Evolutionary conservation across 2,329 filamentous ascomycete species (phyloP).

Genomic region (Coniochaeta sp.): DNA sequence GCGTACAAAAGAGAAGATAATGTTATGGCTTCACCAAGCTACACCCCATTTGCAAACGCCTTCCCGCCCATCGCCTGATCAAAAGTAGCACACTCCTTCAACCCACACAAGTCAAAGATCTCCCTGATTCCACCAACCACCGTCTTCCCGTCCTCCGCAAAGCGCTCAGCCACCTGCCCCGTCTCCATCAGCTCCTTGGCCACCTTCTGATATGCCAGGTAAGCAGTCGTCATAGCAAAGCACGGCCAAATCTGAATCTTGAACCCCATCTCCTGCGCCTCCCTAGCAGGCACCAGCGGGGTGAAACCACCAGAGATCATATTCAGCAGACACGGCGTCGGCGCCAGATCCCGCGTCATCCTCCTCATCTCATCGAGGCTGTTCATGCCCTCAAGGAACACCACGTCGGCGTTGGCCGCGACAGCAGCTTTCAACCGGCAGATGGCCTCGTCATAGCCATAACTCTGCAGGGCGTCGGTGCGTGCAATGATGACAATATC

Average conservation of each 20-base stretch:
- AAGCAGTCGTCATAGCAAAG: slow-evolving; percentile 21
- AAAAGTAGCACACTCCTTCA: slow-evolving; percentile 20
- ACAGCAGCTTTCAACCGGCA: slow-evolving; percentile 41
- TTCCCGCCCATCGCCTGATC: slow-evolving; percentile 21
- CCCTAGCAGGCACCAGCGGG: slow-evolving; percentile 18
- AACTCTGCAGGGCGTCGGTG: slow-evolving; percentile 51
- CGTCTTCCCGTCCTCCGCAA: slow-evolving; percentile 15
- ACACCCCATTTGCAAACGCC: slow-evolving; percentile 20
- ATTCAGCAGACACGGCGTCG: slow-evolving; percentile 24
- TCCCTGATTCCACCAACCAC: slow-evolving; percentile 19
- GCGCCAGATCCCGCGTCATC: slow-evolving; percentile 11
- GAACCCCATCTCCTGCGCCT: slow-evolving; percentile 22
- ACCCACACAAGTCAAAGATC: slow-evolving; percentile 22
- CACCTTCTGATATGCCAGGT: slow-evolving; percentile 22
- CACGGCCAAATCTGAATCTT: slow-evolving; percentile 24
- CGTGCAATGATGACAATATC: slow-evolving; percentile 61
- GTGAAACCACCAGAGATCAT: slow-evolving; percentile 25
- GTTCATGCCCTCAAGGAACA: slow-evolving; percentile 52
- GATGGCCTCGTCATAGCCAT: slow-evolving; percentile 51
- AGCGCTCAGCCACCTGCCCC: slow-evolving; percentile 20
- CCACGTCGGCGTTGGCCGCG: slow-evolving; percentile 50
- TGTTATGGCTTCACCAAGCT: no score
- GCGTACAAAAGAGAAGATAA: no score
- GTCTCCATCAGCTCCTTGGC: slow-evolving; percentile 23
- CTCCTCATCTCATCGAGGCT: slow-evolving; percentile 33